A percentile compares a stretch with the other conserved stretches of the same genome.
Conservation (phyloP, 108 stramenopile species). For the Skeletonema tropicum region DNA sequence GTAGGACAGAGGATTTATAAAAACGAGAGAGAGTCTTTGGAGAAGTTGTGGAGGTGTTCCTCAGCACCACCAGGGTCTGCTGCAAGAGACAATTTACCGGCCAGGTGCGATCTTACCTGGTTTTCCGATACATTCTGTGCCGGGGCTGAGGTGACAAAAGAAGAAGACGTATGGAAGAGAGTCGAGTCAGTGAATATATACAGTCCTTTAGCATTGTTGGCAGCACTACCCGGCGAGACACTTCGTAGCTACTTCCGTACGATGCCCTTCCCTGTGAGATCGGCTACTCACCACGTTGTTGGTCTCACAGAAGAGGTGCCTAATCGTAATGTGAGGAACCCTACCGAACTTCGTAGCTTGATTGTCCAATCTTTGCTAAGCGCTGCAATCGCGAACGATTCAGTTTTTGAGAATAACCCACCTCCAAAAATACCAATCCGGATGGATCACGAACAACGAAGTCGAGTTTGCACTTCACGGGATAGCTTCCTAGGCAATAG, state of each 20-base stretch:
- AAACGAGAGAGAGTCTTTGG: constrained; percentile 39
- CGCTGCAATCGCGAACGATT: constrained; percentile 51
- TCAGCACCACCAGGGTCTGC: constrained; percentile 37
- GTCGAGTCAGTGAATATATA: constrained; percentile 52
- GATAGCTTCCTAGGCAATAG: constrained; percentile 21
- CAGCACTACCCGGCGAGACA: constrained; percentile 48
- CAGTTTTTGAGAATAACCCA: constrained; percentile 34
- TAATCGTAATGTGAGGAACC: constrained; percentile 40
- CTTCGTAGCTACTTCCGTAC: constrained; percentile 45
- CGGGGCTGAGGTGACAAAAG: constrained; percentile 24
- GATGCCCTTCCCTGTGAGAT: constrained; percentile 48
- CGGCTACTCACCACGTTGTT: constrained; percentile 49
- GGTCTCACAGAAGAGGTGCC: constrained; percentile 51
- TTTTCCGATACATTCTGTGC: constrained; percentile 52
- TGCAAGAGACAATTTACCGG: constrained; percentile 42
- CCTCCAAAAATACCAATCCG: constrained; percentile 45
- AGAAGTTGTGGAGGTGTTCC: constrained; percentile 48
- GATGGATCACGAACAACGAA: constrained; percentile 43
- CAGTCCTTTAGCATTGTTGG: constrained; percentile 50
- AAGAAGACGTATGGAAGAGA: constrained; percentile 42
- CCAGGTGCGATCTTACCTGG: constrained; percentile 47
- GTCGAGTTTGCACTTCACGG: constrained; percentile 1
- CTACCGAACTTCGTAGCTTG: constrained; percentile 41
- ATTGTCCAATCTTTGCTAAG: constrained; percentile 50
- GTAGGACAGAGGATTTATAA: constrained; percentile 40